Conservation (phyloP, 208 protist species). For the Wallacemonas sp. region DNA sequence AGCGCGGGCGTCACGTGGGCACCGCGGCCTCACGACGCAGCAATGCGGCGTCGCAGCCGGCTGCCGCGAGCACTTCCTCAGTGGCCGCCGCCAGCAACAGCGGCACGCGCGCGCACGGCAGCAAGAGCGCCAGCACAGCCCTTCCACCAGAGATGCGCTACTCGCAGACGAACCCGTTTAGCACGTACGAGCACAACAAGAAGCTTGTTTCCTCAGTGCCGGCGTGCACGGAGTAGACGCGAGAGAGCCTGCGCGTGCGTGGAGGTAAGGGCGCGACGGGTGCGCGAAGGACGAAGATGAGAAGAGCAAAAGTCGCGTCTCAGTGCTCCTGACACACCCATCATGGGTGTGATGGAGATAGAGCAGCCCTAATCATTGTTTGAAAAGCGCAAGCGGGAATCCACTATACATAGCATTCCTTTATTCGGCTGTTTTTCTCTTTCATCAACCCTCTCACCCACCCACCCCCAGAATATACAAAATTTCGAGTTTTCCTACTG, state of each 20-base stretch:
- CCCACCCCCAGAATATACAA: too few species aligned
- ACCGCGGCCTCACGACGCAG: too few species aligned
- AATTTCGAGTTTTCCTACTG: too few species aligned
- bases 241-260: not conserved
- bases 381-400: too few species aligned
- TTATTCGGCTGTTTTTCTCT: too few species aligned
- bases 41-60: too few species aligned
- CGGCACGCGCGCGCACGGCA: not conserved
- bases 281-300: slow-evolving; percentile 2
- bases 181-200: slow-evolving; percentile 57
- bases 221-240: not conserved
- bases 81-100: not conserved
- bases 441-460: too few species aligned
- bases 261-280: not conserved
- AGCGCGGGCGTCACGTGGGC: too few species aligned
- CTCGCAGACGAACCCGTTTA: slow-evolving; percentile 46
- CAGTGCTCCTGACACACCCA: too few species aligned
- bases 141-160: slow-evolving; percentile 21
- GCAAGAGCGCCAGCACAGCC: not conserved
- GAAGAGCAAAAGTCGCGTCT: slow-evolving; percentile 14
- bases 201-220: slow-evolving; percentile 17
- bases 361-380: too few species aligned
- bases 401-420: too few species aligned
- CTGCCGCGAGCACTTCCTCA: not conserved
- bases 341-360: too few species aligned